phyloP scores from a whole-genome alignment of 805 yeast species.

The Spathaspora boniae region DNA sequence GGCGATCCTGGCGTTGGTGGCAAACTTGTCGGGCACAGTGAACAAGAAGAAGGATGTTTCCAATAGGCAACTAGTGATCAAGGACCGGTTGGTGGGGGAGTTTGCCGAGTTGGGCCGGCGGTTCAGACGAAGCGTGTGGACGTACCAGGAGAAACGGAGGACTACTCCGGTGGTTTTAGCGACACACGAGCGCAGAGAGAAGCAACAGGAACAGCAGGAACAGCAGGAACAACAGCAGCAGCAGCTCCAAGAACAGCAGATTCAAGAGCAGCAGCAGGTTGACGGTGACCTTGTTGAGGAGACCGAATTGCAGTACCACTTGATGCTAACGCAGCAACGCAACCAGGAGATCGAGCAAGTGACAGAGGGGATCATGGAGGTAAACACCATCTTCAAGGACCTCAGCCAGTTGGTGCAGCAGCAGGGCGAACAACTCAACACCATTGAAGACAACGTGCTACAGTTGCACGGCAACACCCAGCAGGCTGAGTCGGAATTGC shows the following conservation, averaged over 20 bases:
- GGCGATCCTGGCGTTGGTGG: conserved; percentile 30
- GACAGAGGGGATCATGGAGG: conserved; percentile 76
- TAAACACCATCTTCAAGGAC: conserved; percentile 81
- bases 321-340: conserved; percentile 65
- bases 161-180: conserved; percentile 16
- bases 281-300: conserved; percentile 41
- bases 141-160: conserved; percentile 48
- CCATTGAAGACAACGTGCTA: conserved; percentile 75
- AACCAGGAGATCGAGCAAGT: conserved; percentile 69
- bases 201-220: conserved; percentile 31
- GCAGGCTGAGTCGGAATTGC: conserved; percentile 66
- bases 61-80: conserved; percentile 40
- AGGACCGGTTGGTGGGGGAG: conserved; percentile 55
- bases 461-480: conserved; percentile 62
- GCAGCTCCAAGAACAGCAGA: no score
- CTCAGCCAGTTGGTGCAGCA: conserved; percentile 72
- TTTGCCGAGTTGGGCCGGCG: conserved; percentile 47
- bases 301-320: conserved; percentile 58
- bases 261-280: conserved; percentile 27
- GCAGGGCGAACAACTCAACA: conserved; percentile 82
- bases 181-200: conserved; percentile 24
- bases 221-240: conserved; percentile 21
- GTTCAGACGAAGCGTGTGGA: conserved; percentile 41
- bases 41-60: conserved; percentile 25
- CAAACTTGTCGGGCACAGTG: conserved; percentile 23